phyloP scores from a whole-genome alignment of 805 yeast genomes.

The Henningerozyma blattae region DNA sequence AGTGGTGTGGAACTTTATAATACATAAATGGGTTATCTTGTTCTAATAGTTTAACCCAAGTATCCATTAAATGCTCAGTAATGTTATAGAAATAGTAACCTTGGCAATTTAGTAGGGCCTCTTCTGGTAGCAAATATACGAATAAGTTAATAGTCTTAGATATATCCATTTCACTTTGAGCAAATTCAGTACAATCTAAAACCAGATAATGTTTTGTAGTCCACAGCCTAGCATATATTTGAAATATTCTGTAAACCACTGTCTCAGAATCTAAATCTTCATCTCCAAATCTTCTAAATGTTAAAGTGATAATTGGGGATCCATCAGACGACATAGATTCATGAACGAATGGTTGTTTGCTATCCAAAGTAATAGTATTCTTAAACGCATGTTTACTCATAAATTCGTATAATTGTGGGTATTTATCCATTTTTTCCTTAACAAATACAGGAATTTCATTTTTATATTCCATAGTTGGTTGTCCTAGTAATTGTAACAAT shows the following conservation, averaged over 20 bases:
- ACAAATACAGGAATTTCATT: slow-evolving; percentile 43
- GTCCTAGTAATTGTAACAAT: slow-evolving; percentile 37
- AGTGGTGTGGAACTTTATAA: slow-evolving; percentile 23
- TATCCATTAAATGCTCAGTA: slow-evolving; percentile 16
- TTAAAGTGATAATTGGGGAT: slow-evolving; percentile 47
- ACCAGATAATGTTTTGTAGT: slow-evolving; percentile 47
- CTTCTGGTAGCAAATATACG: slow-evolving; percentile 37
- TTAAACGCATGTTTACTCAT: slow-evolving; percentile 53
- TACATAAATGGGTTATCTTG: slow-evolving; percentile 16
- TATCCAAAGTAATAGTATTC: slow-evolving; percentile 30
- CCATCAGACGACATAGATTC: slow-evolving; percentile 63
- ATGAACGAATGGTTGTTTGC: slow-evolving; percentile 32
- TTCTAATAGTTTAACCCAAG: slow-evolving; percentile 15
- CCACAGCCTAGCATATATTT: slow-evolving; percentile 60
- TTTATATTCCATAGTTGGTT: slow-evolving; percentile 41
- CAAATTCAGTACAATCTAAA: slow-evolving; percentile 54
- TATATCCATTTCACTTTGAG: slow-evolving; percentile 9
- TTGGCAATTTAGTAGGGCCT: slow-evolving; percentile 38
- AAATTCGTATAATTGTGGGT: slow-evolving; percentile 50
- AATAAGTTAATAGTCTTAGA: slow-evolving; percentile 19
- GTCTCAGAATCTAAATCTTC: slow-evolving; percentile 32
- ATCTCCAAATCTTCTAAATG: slow-evolving; percentile 27
- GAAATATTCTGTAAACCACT: slow-evolving; percentile 45
- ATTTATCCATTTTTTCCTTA: slow-evolving; percentile 35
- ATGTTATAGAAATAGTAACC: slow-evolving; percentile 37